Percentiles rank a stretch among this genome's conserved stretches.
Conservation (phyloP, 2,329 filamentous ascomycete genomes). For the Pestalotiopsis sp. region DNA sequence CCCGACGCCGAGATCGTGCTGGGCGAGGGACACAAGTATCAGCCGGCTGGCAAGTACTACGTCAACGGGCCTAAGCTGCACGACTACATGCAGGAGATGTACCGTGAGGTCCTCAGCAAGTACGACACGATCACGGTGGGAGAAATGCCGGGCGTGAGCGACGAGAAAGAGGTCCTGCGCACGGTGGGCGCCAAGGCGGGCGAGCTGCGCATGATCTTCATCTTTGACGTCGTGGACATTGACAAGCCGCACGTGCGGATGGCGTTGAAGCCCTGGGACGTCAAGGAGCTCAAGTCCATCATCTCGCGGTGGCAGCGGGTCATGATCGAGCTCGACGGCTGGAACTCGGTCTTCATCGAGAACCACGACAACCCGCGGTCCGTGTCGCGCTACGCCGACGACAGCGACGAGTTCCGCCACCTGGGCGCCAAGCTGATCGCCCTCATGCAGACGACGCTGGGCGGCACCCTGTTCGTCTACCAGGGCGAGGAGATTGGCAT, state of each 20-base stretch:
- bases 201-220: slow-evolving; percentile 72
- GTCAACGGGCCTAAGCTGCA: slow-evolving; percentile 71
- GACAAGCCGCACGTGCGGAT: slow-evolving; percentile 49
- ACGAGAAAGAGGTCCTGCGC: slow-evolving; percentile 56
- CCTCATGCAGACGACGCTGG: slow-evolving; percentile 51
- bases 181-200: slow-evolving; percentile 62
- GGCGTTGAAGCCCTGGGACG: slow-evolving; percentile 49
- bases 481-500: slow-evolving; percentile 71
- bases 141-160: slow-evolving; percentile 66
- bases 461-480: slow-evolving; percentile 67
- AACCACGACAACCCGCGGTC: slow-evolving; percentile 67
- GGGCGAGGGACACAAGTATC: slow-evolving; percentile 42
- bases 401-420: slow-evolving; percentile 48
- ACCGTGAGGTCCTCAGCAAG: slow-evolving; percentile 54
- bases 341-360: slow-evolving; percentile 67
- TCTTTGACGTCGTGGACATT: slow-evolving; percentile 66
- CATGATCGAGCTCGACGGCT: slow-evolving; percentile 55
- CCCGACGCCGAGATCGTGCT: slow-evolving; percentile 61
- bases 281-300: slow-evolving; percentile 41
- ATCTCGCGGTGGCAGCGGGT: slow-evolving; percentile 43
- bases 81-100: slow-evolving; percentile 70
- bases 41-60: slow-evolving; percentile 59
- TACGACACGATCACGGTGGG: slow-evolving; percentile 74
- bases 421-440: slow-evolving; percentile 62
- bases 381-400: slow-evolving; percentile 56